These are phyloP conservation scores for Gnetum montanum DNA, from an alignment of 75 land plant species.

Conservation along the genomic window DNA sequence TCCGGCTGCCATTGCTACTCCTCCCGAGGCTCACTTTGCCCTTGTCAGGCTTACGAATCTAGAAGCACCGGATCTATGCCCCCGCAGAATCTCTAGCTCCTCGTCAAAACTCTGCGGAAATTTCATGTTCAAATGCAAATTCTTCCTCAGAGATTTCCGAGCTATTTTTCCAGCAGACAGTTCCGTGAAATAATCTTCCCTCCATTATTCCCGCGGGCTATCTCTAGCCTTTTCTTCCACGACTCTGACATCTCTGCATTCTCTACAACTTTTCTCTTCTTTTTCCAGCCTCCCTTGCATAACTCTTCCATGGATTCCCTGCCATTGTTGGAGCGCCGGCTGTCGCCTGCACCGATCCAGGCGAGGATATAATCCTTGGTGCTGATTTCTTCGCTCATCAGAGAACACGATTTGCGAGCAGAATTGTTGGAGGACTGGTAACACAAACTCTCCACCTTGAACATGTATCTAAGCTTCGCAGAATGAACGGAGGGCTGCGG, in stretches of 20 bases:
- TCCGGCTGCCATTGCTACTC: constrained; percentile 25
- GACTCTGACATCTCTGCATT: constrained; percentile 5
- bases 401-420: constrained; percentile 68
- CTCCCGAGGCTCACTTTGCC: background rate
- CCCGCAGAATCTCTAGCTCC: constrained; percentile 16
- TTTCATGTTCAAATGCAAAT: constrained; percentile 83
- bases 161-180: constrained; percentile 14
- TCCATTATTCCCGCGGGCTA: constrained; percentile 3
- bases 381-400: constrained; percentile 43
- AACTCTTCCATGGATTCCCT: constrained; percentile 5
- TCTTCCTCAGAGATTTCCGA: constrained; percentile 35
- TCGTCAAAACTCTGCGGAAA: constrained; percentile 44
- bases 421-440: constrained; percentile 24
- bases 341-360: constrained; percentile 76
- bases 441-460: constrained; percentile 9
- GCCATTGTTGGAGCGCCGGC: constrained; percentile 15
- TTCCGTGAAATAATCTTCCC: too few species aligned
- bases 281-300: constrained; percentile 18
- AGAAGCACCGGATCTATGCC: background rate
- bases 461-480: constrained; percentile 1
- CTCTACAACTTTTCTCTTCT: constrained; percentile 7
- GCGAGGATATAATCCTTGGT: constrained; percentile 69
- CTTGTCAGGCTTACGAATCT: background rate
- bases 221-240: too few species aligned
- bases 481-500: background rate